Conservation (phyloP, 768 basidiomycete genomes). For the Trametes sanguinea region DNA sequence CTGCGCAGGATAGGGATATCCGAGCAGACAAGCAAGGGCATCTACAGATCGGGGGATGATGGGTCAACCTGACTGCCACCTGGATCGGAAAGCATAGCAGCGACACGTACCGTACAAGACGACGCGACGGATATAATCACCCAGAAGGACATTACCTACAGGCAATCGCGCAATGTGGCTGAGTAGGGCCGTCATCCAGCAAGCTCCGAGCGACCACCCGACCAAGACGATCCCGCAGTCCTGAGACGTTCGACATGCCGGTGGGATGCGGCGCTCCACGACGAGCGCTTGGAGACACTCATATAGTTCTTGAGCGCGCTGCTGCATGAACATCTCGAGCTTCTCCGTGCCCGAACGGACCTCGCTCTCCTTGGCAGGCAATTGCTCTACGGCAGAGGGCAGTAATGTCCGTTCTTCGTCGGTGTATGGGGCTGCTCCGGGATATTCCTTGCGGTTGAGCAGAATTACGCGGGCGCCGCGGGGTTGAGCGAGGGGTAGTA, state of each 20-base stretch:
- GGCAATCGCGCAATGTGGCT: conserved; percentile 5
- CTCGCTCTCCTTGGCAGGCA: background rate
- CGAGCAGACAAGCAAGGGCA: background rate
- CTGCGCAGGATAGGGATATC: conserved; percentile 3
- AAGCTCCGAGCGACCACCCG: conserved; percentile 19
- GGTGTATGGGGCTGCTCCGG: conserved; percentile 20
- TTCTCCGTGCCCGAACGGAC: conserved; percentile 1
- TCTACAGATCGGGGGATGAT: background rate
- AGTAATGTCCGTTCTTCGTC: conserved; percentile 16
- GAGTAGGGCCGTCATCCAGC: conserved; percentile 9
- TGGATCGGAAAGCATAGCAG: background rate
- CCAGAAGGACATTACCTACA: background rate
- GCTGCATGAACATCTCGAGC: conserved; percentile 6
- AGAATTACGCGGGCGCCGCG: conserved; percentile 22
- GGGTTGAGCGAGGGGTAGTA: conserved; percentile 19
- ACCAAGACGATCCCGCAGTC: conserved; percentile 12
- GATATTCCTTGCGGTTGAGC: conserved; percentile 27
- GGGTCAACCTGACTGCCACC: no score
- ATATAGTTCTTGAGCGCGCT: conserved; percentile 8
- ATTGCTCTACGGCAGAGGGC: background rate
- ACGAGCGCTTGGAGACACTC: conserved; percentile 2
- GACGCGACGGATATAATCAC: conserved; percentile 10
- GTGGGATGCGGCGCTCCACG: conserved; percentile 2
- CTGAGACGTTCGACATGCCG: background rate
- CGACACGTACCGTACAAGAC: conserved; percentile 12